phyloP scores from a whole-genome alignment of 148 eudicot species.

The Vaccinium vitisidaea region DNA sequence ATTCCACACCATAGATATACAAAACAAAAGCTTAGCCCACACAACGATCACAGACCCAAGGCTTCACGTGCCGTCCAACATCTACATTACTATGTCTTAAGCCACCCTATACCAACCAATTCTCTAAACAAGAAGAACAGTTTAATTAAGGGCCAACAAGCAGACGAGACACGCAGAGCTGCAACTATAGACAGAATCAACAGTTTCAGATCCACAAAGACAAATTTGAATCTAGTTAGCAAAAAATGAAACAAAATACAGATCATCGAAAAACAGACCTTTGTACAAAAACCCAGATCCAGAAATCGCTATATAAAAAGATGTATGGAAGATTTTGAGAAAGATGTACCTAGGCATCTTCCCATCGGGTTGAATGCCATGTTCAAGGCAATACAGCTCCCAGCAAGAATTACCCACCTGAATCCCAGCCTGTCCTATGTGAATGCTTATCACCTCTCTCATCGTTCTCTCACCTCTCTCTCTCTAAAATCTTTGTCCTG shows the following conservation, averaged over 20 bases:
- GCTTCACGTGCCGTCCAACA: neutral
- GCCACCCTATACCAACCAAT: too few relatives aligned
- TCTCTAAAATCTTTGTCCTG: neutral
- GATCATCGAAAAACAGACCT: neutral
- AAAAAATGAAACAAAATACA: neutral
- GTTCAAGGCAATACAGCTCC: constrained; percentile 61
- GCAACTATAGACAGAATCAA: neutral
- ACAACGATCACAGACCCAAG: neutral
- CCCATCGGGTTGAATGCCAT: constrained; percentile 62
- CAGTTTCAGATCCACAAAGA: constrained; percentile 1
- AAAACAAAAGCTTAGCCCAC: neutral
- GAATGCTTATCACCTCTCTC: constrained; percentile 53
- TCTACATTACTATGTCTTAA: too few relatives aligned
- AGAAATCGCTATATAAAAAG: neutral
- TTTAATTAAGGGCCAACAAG: neutral
- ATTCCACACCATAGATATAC: too few relatives aligned
- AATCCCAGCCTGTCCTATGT: constrained; percentile 63
- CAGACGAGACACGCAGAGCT: neutral
- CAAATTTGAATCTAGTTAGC: neutral
- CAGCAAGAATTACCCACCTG: constrained; percentile 66
- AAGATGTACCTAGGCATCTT: constrained; percentile 45
- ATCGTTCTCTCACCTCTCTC: constrained; percentile 21
- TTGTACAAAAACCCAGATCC: neutral
- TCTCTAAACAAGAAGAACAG: too few relatives aligned
- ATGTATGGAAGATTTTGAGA: neutral